phyloP scores from a whole-genome alignment of 2,329 filamentous ascomycete species.

The Epichloe baconii region DNA sequence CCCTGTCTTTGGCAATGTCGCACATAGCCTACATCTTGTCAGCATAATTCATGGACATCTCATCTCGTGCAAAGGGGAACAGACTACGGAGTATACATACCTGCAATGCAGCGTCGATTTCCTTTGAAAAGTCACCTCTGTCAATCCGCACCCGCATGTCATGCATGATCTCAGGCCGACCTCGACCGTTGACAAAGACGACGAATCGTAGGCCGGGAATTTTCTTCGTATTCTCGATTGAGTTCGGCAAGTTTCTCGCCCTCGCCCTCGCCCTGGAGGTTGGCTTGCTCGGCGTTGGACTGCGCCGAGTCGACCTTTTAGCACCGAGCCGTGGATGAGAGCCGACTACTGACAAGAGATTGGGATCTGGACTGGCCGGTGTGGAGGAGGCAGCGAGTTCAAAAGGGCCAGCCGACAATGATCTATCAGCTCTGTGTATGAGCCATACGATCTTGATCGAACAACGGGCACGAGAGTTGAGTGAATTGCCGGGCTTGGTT shows the following conservation, averaged over 20 bases:
- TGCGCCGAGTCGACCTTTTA: conserved; percentile 71
- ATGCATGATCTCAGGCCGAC: conserved; percentile 60
- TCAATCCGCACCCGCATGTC: conserved; percentile 69
- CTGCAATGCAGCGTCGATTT: conserved; percentile 62
- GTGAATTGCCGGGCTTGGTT: conserved; percentile 66
- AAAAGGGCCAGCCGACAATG: conserved; percentile 50
- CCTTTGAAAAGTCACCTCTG: conserved; percentile 48
- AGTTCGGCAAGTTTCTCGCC: conserved; percentile 48
- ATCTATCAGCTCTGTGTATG: conserved; percentile 58
- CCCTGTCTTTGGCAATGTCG: conserved; percentile 74
- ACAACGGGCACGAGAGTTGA: conserved; percentile 56
- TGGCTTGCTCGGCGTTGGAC: conserved; percentile 70
- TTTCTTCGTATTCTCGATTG: conserved; percentile 68
- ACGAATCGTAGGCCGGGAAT: conserved; percentile 77
- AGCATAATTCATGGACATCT: conserved; percentile 6
- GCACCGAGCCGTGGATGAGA: conserved; percentile 77
- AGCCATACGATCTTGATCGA: conserved; percentile 39
- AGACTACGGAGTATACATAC: conserved; percentile 43
- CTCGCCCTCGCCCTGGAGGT: conserved; percentile 49
- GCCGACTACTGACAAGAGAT: conserved; percentile 59
- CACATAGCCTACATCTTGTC: conserved; percentile 60
- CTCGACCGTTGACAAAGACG: conserved; percentile 79
- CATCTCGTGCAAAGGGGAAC: not conserved
- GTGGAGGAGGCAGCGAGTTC: conserved; percentile 40
- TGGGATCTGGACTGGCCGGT: conserved; percentile 30